Base-by-base conservation (phyloP, 768 basidiomycete genomes). In the Cystobasidium tubakii region DNA sequence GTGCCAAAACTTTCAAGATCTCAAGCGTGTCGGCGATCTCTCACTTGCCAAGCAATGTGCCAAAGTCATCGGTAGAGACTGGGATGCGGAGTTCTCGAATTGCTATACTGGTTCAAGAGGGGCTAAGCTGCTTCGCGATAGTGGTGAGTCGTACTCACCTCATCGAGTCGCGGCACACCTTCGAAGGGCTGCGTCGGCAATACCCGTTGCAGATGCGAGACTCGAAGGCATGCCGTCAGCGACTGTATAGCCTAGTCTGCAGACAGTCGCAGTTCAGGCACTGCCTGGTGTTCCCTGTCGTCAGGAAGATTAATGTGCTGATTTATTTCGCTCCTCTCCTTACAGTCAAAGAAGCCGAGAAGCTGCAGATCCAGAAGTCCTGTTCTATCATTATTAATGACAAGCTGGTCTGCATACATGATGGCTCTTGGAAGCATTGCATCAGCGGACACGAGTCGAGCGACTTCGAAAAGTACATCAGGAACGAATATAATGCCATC, bases 1-100 rank as follows among this genome's bases (percentile, higher is more conserved):
- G 29, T 71, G 69, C 55, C 69, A 71, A 54, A 71, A 71, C 54
- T 71, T 71, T 55, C 33, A 71, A 27, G 43, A 42, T 39, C 27
- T 71, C 7, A 71, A 71, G 15, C 29, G 55, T 17, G 54, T 71
- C 13, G 69, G 69, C 33, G 69, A 71, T 31, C 7, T 55, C 17
- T 55, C 50, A 9, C 34, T 71, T 9, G 69, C 69, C 34, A 71
- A 55, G 54, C 17, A 55, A 39, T 71, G 69, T 31, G 69, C 69
- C 29, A 71, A 71, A 62, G 69, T 62, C 55, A 60, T 71, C 34
- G 44, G 44, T 1, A 55, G 39, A 39, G 55, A 71, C 19, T 71
- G 69, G 69, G 69, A 57, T 29, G 21, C 23, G 7, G 69, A 71
- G n/a, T 71, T 71, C 34, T 57, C 54, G 25, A 54, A 60, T 36